Evolutionary conservation across 257 asterid species (phyloP).

Genomic region (Oldenlandia corymbosa): DNA sequence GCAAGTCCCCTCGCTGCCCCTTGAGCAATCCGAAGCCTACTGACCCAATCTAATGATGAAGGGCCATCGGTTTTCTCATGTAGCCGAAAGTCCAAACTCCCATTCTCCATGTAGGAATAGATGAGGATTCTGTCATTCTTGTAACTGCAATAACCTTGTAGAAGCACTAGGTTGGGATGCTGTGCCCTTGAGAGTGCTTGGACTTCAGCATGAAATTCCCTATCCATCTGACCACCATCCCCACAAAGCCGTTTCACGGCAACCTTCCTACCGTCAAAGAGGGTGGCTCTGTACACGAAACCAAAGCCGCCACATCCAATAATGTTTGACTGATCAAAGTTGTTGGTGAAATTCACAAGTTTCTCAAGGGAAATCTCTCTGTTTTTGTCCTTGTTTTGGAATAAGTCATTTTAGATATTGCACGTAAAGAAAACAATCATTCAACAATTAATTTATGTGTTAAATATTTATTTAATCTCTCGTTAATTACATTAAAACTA

Average conservation of each 20-base stretch:
- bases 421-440: too few species aligned
- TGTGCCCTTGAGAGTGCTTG: constrained; percentile 10
- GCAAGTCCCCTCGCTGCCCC: constrained; percentile 78
- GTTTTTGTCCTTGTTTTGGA: constrained; percentile 41
- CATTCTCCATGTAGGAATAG: constrained; percentile 48
- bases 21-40: constrained; percentile 51
- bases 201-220: constrained; percentile 7
- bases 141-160: constrained; percentile 9
- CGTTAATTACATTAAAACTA: too few species aligned
- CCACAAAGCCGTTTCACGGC: constrained; percentile 7
- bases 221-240: constrained; percentile 4
- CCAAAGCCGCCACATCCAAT: constrained; percentile 9
- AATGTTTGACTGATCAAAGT: constrained; percentile 9
- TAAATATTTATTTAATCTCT: too few species aligned
- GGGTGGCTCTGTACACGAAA: constrained; percentile 2
- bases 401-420: too few species aligned
- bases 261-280: constrained; percentile 2
- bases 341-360: constrained; percentile 39
- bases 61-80: constrained; percentile 5
- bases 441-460: too few species aligned
- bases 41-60: constrained; percentile 55
- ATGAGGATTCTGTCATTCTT: constrained; percentile 6
- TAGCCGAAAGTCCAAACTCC: constrained; percentile 40
- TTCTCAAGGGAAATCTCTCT: constrained; percentile 49
- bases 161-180: constrained; percentile 3